Evolutionary conservation across 1,139 yeast genomes (phyloP).

Genomic region (Suhomyces yuchorum): DNA sequence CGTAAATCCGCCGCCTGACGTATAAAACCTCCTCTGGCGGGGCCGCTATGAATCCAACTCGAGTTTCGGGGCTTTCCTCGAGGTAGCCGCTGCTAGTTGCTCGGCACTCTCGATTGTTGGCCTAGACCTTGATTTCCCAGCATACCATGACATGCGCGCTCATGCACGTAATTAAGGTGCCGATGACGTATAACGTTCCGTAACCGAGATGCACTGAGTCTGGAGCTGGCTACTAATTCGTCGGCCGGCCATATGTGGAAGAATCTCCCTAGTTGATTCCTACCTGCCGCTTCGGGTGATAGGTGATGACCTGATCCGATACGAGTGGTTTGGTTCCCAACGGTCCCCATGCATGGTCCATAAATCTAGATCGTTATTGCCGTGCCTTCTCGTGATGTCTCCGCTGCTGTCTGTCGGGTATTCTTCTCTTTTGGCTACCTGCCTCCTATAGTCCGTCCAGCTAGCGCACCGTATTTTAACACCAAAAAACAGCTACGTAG

Average conservation of each 20-base stretch:
- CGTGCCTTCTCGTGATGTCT: not conserved
- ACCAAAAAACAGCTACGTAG: no score
- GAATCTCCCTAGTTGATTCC: not conserved
- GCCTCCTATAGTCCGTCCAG: no score
- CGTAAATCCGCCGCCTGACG: not conserved
- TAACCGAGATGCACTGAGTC: not conserved
- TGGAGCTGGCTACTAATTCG: not conserved
- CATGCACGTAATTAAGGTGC: conserved; percentile 3
- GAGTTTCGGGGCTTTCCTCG: not conserved
- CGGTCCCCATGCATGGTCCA: not conserved
- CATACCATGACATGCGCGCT: not conserved
- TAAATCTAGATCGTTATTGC: not conserved
- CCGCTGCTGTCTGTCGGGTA: not conserved
- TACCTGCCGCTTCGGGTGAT: not conserved
- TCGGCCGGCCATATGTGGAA: not conserved
- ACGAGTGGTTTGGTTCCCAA: not conserved
- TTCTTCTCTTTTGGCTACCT: not conserved
- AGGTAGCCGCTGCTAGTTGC: not conserved
- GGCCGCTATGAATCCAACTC: not conserved
- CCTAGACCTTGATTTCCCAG: not conserved
- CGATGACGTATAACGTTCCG: conserved; percentile 6
- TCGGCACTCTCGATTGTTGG: not conserved
- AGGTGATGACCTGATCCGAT: not conserved
- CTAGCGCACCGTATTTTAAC: no score
- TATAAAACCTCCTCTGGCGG: not conserved